phyloP scores from a whole-genome alignment of 2,329 filamentous ascomycete species.

The Metarhizium rileyi region DNA sequence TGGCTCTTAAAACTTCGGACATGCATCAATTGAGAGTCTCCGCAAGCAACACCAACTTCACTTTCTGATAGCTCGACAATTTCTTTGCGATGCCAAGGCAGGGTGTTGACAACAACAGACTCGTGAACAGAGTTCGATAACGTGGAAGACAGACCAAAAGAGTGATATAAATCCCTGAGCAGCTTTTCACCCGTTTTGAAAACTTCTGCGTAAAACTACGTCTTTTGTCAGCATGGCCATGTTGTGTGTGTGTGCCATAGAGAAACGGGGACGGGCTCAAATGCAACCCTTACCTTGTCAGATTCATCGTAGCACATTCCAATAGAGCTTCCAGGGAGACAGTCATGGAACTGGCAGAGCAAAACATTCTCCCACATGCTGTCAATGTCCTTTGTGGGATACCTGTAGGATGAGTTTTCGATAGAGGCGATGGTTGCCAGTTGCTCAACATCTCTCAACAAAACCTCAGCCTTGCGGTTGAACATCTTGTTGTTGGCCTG shows the following conservation, averaged over 20 bases:
- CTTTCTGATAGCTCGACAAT: slow-evolving; percentile 53
- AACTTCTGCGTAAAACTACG: slow-evolving; percentile 66
- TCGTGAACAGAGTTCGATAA: slow-evolving; percentile 31
- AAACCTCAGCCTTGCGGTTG: slow-evolving; percentile 75
- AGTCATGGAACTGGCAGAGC: slow-evolving; percentile 96
- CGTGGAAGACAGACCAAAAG: slow-evolving; percentile 51
- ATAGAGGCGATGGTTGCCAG: slow-evolving; percentile 79
- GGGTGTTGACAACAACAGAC: slow-evolving; percentile 66
- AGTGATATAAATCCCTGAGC: slow-evolving; percentile 57
- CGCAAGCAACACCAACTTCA: slow-evolving; percentile 45
- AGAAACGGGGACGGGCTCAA: neutral
- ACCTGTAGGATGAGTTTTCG: slow-evolving; percentile 64
- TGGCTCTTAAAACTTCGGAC: slow-evolving; percentile 40
- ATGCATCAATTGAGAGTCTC: slow-evolving; percentile 41
- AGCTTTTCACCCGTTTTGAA: slow-evolving; percentile 68
- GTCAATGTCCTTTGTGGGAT: slow-evolving; percentile 90
- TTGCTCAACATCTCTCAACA: slow-evolving; percentile 81
- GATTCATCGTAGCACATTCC: slow-evolving; percentile 99
- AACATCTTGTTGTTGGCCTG: slow-evolving; percentile 96
- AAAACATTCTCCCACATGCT: slow-evolving; percentile 90
- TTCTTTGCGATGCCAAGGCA: slow-evolving; percentile 76
- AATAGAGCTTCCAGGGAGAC: slow-evolving; percentile 86
- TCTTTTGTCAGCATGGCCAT: slow-evolving; percentile 14
- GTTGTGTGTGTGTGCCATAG: neutral
- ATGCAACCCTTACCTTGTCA: slow-evolving; percentile 47